These are phyloP conservation scores for Tolypocladium album DNA, from an alignment of 2,329 filamentous ascomycete species.

Conservation along the genomic window DNA sequence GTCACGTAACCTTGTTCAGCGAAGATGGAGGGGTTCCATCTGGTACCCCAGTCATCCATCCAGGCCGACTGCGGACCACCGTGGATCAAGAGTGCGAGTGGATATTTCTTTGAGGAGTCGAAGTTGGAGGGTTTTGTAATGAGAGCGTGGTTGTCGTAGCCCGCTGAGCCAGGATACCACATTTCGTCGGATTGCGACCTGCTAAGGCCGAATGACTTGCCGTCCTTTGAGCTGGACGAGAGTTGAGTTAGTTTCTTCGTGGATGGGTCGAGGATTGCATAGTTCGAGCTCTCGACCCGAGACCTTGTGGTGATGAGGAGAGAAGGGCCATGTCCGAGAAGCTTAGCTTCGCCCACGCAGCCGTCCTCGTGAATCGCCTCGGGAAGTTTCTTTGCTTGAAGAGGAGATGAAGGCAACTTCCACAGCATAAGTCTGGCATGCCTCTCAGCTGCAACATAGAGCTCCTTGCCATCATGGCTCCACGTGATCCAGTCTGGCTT, in stretches of 20 bases:
- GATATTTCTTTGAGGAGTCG: conserved; percentile 61
- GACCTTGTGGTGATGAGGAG: conserved; percentile 60
- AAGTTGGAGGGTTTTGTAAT: conserved; percentile 57
- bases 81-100: conserved; percentile 70
- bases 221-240: conserved; percentile 56
- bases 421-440: conserved; percentile 52
- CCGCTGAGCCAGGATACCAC: conserved; percentile 55
- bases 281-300: conserved; percentile 62
- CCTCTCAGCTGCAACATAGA: conserved; percentile 69
- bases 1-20: conserved; percentile 83
- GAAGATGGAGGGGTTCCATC: conserved; percentile 81
- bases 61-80: conserved; percentile 74
- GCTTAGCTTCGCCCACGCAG: conserved; percentile 40
- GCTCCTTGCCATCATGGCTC: conserved; percentile 45
- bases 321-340: conserved; percentile 33
- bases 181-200: conserved; percentile 54
- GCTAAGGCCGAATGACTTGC: conserved; percentile 56
- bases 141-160: conserved; percentile 59
- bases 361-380: conserved; percentile 39
- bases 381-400: conserved; percentile 36
- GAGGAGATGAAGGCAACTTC: conserved; percentile 45
- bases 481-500: conserved; percentile 46
- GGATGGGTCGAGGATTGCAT: conserved; percentile 44
- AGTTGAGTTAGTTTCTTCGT: conserved; percentile 29
- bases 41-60: conserved; percentile 64